Conservation (phyloP, 306 rosid species). For the Sicyos edulis region DNA sequence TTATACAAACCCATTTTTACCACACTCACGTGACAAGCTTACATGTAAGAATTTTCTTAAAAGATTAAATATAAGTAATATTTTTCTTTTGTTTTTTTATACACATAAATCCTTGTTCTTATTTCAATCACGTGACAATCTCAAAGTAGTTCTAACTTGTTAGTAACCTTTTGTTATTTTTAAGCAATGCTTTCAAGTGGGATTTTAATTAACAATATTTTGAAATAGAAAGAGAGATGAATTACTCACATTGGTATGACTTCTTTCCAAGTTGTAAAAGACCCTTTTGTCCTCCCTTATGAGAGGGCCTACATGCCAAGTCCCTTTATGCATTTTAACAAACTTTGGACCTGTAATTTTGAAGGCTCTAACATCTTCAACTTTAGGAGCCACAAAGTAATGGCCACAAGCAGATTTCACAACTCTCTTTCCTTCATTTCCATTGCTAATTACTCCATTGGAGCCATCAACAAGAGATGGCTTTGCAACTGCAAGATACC, state of each 20-base stretch:
- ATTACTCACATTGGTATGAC: neutral
- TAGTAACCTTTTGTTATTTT: no score
- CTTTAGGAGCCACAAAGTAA: neutral
- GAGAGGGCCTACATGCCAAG: neutral
- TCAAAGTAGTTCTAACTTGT: no score
- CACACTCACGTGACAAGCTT: no score
- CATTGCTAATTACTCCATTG: neutral
- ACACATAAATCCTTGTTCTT: no score
- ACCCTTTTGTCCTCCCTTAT: neutral
- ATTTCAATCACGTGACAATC: no score
- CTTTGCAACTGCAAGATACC: conserved; percentile 2
- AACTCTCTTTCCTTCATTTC: neutral
- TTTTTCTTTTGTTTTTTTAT: no score
- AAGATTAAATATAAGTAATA: no score
- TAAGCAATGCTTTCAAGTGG: no score
- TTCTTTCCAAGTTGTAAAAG: neutral
- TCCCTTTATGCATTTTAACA: neutral
- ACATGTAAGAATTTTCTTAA: no score
- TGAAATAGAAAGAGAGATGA: neutral
- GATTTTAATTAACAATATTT: no score
- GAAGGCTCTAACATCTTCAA: neutral
- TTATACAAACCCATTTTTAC: no score
- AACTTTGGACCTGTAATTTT: neutral
- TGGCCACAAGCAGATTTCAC: neutral
- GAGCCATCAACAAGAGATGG: neutral